Conservation (phyloP, 371 early-diverging fungal genomes). For the Blastocladiella emersonii region DNA sequence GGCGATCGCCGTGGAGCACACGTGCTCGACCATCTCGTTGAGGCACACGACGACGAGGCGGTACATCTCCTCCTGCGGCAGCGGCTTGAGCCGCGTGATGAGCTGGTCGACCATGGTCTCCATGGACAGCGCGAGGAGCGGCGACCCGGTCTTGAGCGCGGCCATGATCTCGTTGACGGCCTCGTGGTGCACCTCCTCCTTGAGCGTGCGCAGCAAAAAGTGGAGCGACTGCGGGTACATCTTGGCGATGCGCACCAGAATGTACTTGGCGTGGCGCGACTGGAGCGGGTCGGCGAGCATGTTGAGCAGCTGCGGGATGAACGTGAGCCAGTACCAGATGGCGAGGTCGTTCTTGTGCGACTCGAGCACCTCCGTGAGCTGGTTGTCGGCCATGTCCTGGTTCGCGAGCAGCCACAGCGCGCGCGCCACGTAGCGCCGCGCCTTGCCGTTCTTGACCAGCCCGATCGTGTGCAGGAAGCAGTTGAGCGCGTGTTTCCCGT, state of each 20-base stretch:
- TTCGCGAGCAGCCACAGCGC: conserved; percentile 79
- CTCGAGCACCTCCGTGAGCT: conserved; percentile 67
- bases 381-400: conserved; percentile 69
- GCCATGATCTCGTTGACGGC: conserved; percentile 86
- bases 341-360: conserved; percentile 78
- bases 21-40: conserved; percentile 3
- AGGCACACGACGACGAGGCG: conserved; percentile 60
- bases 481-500: conserved; percentile 80
- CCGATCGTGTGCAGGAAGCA: conserved; percentile 94
- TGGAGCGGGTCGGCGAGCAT: conserved; percentile 57
- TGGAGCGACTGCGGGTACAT: conserved; percentile 91
- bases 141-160: conserved; percentile 90
- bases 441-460: conserved; percentile 65
- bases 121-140: conserved; percentile 84
- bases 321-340: conserved; percentile 95
- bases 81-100: conserved; percentile 74
- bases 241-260: conserved; percentile 86
- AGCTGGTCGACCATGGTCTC: conserved; percentile 97
- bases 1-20: background rate
- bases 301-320: conserved; percentile 86
- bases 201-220: conserved; percentile 81
- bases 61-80: conserved; percentile 91
- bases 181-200: conserved; percentile 47
- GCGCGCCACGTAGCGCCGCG: conserved; percentile 81
- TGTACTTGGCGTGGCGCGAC: conserved; percentile 58